Evolutionary conservation across 148 eudicot genomes (phyloP).

Genomic region (Vaccinium myrtillus): DNA sequence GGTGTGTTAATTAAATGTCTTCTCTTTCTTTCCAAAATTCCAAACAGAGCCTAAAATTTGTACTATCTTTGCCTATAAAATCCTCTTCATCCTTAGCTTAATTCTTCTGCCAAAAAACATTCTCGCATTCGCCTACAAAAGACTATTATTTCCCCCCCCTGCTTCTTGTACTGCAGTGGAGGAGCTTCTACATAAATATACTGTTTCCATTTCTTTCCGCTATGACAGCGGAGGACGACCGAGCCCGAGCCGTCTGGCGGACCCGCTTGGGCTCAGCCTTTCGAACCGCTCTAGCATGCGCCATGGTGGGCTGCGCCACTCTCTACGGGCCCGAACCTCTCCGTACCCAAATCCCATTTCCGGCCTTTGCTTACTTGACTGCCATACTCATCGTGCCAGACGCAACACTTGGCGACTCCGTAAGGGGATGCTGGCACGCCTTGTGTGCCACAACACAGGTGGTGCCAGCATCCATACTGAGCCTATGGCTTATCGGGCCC

Average conservation of each 20-base stretch:
- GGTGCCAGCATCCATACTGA: slow-evolving; percentile 36
- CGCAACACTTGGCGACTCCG: slow-evolving; percentile 38
- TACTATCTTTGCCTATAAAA: neutral
- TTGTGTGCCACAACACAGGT: slow-evolving; percentile 40
- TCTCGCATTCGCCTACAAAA: neutral
- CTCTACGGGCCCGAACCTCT: slow-evolving; percentile 41
- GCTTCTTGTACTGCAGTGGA: neutral
- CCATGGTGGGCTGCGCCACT: slow-evolving; percentile 36
- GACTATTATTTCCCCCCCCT: neutral
- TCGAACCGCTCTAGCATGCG: slow-evolving; percentile 43
- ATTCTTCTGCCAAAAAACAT: neutral
- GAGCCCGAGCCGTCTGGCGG: slow-evolving; percentile 29
- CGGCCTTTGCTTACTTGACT: slow-evolving; percentile 51
- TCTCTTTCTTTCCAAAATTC: neutral
- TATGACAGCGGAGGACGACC: neutral
- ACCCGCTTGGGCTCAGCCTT: slow-evolving; percentile 35
- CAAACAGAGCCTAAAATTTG: neutral
- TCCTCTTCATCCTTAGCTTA: neutral
- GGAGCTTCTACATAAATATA: neutral
- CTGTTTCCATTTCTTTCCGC: neutral
- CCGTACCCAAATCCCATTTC: slow-evolving; percentile 25
- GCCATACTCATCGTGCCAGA: slow-evolving; percentile 42
- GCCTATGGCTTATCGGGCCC: slow-evolving; percentile 34
- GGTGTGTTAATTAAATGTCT: no score
- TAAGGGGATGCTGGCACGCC: slow-evolving; percentile 48